Evolutionary conservation across 306 rosid genomes (phyloP).

Genomic region (Comarum palustre): DNA sequence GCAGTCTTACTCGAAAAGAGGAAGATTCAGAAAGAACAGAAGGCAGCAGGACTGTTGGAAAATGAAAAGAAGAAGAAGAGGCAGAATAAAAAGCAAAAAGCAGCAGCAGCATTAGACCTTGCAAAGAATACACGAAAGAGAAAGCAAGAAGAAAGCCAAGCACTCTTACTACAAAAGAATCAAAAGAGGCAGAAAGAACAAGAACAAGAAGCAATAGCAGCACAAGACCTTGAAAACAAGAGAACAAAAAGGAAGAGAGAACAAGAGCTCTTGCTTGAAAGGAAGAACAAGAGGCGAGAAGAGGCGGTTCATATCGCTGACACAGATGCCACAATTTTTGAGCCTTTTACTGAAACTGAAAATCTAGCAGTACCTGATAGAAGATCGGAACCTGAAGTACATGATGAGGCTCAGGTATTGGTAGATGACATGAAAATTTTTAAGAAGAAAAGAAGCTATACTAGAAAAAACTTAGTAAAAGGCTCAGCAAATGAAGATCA

Average conservation of each 20-base stretch:
- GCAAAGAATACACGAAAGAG: background rate
- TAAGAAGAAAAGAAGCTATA: background rate
- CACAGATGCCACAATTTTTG: background rate
- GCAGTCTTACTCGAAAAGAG: slow-evolving; percentile 2
- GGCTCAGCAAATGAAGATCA: background rate
- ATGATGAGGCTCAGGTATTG: background rate
- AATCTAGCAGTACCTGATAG: background rate
- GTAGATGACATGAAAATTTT: background rate
- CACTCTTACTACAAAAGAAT: background rate
- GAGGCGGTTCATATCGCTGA: background rate
- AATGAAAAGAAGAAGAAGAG: background rate
- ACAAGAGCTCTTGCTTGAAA: background rate
- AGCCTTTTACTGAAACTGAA: background rate
- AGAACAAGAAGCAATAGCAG: background rate
- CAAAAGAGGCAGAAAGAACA: background rate
- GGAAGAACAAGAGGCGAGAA: background rate
- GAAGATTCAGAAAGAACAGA: background rate
- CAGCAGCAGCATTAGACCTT: background rate
- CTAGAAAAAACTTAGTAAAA: background rate
- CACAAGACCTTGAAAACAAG: background rate
- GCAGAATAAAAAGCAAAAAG: background rate
- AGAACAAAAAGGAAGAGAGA: background rate
- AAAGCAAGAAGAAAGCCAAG: background rate
- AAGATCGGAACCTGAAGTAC: background rate
- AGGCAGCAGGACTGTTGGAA: background rate